A percentile compares a stretch with the other conserved stretches of the same genome.
These are phyloP conservation scores for Hordeum pubiflorum DNA, from an alignment of 202 grass and related monocot genomes.

Conservation along the genomic window DNA sequence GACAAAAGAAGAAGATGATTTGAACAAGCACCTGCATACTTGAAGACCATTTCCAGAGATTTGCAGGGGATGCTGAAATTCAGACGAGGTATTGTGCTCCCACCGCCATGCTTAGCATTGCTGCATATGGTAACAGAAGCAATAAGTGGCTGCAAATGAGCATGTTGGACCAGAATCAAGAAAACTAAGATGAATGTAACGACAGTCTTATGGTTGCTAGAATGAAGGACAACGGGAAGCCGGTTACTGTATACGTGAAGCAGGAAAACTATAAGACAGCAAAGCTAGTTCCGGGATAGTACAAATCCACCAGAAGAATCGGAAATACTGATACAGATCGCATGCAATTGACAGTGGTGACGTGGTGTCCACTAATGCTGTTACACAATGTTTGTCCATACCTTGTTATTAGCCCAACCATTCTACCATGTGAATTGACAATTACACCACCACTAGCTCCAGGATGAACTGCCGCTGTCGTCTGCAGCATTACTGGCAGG, in stretches of 20 bases:
- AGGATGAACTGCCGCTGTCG: slow-evolving; percentile 87
- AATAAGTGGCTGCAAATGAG: neutral
- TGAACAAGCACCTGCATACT: slow-evolving; percentile 58
- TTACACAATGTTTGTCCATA: slow-evolving; percentile 17
- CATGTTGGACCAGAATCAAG: neutral
- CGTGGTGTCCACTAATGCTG: neutral
- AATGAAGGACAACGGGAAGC: neutral
- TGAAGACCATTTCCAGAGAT: slow-evolving; percentile 59
- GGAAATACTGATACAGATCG: neutral
- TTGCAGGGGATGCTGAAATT: slow-evolving; percentile 92
- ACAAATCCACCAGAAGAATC: neutral
- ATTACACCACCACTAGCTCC: slow-evolving; percentile 81
- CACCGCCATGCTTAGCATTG: slow-evolving; percentile 87
- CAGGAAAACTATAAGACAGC: neutral
- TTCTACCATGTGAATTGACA: slow-evolving; percentile 63
- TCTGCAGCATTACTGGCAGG: slow-evolving; percentile 84
- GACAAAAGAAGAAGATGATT: slow-evolving; percentile 4
- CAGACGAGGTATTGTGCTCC: slow-evolving; percentile 82
- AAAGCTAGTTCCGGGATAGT: neutral
- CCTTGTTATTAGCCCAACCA: slow-evolving; percentile 92
- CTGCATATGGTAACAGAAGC: slow-evolving; percentile 34
- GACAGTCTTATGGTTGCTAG: neutral
- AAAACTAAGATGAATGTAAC: neutral
- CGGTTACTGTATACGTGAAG: neutral
- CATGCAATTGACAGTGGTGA: neutral